These are phyloP conservation scores for Aspergillus ellipticus DNA, from an alignment of 495 filamentous ascomycete genomes.

Conservation along the genomic window DNA sequence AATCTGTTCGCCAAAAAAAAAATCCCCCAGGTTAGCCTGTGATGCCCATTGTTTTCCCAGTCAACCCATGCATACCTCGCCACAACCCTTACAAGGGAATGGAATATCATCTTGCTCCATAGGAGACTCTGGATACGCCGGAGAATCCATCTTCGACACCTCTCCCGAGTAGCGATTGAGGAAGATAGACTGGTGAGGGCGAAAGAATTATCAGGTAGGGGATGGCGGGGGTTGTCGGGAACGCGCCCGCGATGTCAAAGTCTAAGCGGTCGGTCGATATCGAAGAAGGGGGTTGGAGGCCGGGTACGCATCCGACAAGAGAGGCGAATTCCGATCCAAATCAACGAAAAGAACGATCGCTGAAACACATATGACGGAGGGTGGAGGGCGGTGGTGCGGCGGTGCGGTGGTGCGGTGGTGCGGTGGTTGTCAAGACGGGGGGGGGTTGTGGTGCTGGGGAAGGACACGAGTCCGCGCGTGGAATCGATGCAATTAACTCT, in stretches of 20 bases:
- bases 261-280: constrained; percentile 13
- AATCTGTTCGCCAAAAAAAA: constrained; percentile 53
- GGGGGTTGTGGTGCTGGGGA: neutral
- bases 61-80: constrained; percentile 65
- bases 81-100: constrained; percentile 96
- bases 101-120: constrained; percentile 84
- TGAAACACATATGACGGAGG: neutral
- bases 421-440: neutral
- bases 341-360: neutral
- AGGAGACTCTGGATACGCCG: constrained; percentile 67
- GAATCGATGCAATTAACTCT: constrained; percentile 8
- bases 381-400: neutral
- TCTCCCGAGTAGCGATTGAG: constrained; percentile 3
- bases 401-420: too few relatives aligned
- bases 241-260: constrained; percentile 14
- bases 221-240: neutral
- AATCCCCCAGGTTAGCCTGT: constrained; percentile 12
- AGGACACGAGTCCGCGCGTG: constrained; percentile 16
- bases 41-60: neutral
- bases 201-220: neutral
- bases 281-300: constrained; percentile 7
- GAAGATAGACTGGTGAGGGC: neutral
- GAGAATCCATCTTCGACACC: constrained; percentile 37
- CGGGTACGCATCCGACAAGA: constrained; percentile 16
- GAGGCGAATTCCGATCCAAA: neutral